Evolutionary conservation across 805 yeast species (phyloP).

Genomic region (Candida nemodendra): DNA sequence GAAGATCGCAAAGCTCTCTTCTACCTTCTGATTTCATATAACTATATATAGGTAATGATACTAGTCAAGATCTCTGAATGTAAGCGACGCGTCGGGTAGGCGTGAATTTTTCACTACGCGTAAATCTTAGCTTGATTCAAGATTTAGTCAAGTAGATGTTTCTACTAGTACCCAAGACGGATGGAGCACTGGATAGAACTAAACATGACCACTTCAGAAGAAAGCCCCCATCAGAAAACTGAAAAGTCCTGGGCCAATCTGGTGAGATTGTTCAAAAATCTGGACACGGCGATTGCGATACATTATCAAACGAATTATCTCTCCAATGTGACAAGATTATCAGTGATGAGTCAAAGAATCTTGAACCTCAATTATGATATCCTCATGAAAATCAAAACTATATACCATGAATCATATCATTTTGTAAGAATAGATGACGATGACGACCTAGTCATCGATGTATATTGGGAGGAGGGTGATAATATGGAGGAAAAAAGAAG

Average conservation of each 20-base stretch:
- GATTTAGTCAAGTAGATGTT: no score
- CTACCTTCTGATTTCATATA: neutral
- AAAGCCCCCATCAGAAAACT: no score
- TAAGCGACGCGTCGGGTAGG: no score
- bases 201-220: no score
- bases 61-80: no score
- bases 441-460: slow-evolving; percentile 20
- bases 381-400: slow-evolving; percentile 15
- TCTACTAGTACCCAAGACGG: no score
- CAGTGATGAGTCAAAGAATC: slow-evolving; percentile 16
- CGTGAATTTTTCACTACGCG: no score
- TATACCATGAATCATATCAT: slow-evolving; percentile 18
- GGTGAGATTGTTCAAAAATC: slow-evolving; percentile 11
- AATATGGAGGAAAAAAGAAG: slow-evolving; percentile 6
- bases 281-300: slow-evolving; percentile 22
- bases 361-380: slow-evolving; percentile 11
- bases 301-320: slow-evolving; percentile 24
- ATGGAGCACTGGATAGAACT: no score
- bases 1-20: slow-evolving; percentile 36
- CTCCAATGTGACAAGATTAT: slow-evolving; percentile 17
- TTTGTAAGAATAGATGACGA: slow-evolving; percentile 9
- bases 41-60: no score
- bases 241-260: no score
- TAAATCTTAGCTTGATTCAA: no score
- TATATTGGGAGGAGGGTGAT: slow-evolving; percentile 5